Conservation (phyloP, 306 rosid species). For the Vachellia collinsii region DNA sequence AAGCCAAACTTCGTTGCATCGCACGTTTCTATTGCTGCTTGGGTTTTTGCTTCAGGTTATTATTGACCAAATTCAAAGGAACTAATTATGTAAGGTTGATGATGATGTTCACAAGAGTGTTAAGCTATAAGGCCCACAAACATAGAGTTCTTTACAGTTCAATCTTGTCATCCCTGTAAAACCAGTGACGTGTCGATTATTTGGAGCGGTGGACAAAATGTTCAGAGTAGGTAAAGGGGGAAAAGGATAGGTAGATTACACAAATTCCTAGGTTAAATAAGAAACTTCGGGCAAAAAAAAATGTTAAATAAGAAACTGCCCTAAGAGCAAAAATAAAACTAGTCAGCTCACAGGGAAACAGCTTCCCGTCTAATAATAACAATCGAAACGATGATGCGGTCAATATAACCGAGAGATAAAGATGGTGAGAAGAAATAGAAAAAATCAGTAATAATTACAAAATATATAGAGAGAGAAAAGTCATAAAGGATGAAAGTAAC, state of each 20-base stretch:
- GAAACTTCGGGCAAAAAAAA: too few species aligned
- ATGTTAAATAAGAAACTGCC: neutral
- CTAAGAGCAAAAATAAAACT: neutral
- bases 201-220: neutral
- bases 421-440: neutral
- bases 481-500: neutral
- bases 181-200: neutral
- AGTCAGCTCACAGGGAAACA: neutral
- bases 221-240: neutral
- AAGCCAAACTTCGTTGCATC: conserved; percentile 17
- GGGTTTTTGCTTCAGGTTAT: conserved; percentile 22
- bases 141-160: too few species aligned
- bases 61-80: neutral
- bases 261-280: neutral
- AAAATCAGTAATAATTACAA: neutral
- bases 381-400: neutral
- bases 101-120: conserved; percentile 20
- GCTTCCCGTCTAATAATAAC: conserved; percentile 6
- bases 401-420: conserved; percentile 12
- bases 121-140: neutral
- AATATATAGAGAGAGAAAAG: neutral
- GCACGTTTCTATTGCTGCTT: neutral
- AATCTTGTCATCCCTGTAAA: conserved; percentile 12
- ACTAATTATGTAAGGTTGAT: conserved; percentile 20
- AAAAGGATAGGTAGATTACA: neutral